Evolutionary conservation across 2,329 filamentous ascomycete genomes (phyloP), one percentile per base, ranked within the genome.

Genomic region (Colletotrichum scovillei): DNA sequence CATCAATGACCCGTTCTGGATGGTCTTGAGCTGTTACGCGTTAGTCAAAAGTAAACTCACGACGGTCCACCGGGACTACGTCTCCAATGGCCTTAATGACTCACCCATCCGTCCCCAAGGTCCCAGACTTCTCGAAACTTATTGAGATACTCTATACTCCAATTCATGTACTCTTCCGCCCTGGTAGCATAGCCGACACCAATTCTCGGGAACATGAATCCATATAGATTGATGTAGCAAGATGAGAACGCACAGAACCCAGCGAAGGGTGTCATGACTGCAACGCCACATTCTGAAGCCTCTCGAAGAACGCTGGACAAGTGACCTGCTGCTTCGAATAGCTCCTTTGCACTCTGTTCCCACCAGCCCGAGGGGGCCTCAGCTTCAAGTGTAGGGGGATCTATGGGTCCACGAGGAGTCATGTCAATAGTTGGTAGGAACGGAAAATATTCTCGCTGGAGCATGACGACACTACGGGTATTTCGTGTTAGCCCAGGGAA

Each of bases 191-290:
- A 75, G 1, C 78, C 77, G 1, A 83, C 74, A 70, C 85, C 86
- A 81, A 86, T 86, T 2, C 78, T 77, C 0, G 85, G 85, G 30
- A 85, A 87, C 4, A 77, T 66, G 4, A 78, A 79, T 2, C 83
- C 78, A 69, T 86, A 86, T 0, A 84, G 73, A 30, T 85, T 86
- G 62, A 86, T 79, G 4, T 83, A 84, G 1, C 82, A 83, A 0
- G 85, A 84, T 0, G 84, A 86, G 49, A 87, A 86, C 2, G 82
- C 82, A 66, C 84, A 86, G n/a, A 86, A 86, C 0, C 84, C 85
- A 0, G 83, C 80, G 67, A 86, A 87, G 0, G 84, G 85, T 0
- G 84, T 85, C 71, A 81, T 78, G 0, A 86, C 76, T 1, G 81
- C 78, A 0, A 81, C 80, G 0, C 81, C 82, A 5, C 80, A 82